Evolutionary conservation across 371 early-diverging fungal species (phyloP), one percentile per base, ranked within the genome.

Genomic region (Mortierella sp.): DNA sequence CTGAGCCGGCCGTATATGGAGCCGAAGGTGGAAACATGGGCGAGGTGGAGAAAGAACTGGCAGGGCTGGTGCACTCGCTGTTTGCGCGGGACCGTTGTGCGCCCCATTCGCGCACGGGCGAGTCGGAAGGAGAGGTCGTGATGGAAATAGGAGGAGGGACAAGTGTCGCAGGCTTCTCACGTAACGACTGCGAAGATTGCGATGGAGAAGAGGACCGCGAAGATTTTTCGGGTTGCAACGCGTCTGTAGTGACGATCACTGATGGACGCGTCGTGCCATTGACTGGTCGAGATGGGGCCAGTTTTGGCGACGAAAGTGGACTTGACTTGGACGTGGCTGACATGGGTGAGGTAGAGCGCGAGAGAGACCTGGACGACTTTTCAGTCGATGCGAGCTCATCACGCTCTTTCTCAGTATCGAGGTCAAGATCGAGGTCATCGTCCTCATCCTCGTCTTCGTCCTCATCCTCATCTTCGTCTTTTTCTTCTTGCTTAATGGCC

Each of bases 21-120:
- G 37, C 37, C 1, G 75, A 56, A 48, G 59, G 59, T 4, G 70
- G 75, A 45, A 75, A 66, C 62, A 65, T 60, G 66, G 72, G 72
- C 4, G 72, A 71, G 29, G 61, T 23, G 4, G 72, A 69, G 60
- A 62, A 48, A 4, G 75, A 57, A 29, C 57, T 28, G 1, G 29
- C 14, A 18, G 57, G 57, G 14, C 57, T 57, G 7, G 19, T 16
- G 28, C 29, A 26, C n/a, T 57, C 57, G 9, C 57, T 57, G n/a
- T 18, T 25, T 7, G 57, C 26, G n/a, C 57, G 57, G 30, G 26
- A 29, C 29, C 30, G 53, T 53, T 53, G 57, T 4, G 50, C 3
- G 14, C 21, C n/a, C 7, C 29, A 15, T 11, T 57, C 57, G 16
- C 15, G 15, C 50, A 21, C 16, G 16, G 26, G 57, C 14, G 53